A percentile compares a stretch with the other conserved stretches of the same genome.
These are phyloP conservation scores for Bruguiera gymnorhiza DNA, from an alignment of 345 rosid species.

Conservation along the genomic window DNA sequence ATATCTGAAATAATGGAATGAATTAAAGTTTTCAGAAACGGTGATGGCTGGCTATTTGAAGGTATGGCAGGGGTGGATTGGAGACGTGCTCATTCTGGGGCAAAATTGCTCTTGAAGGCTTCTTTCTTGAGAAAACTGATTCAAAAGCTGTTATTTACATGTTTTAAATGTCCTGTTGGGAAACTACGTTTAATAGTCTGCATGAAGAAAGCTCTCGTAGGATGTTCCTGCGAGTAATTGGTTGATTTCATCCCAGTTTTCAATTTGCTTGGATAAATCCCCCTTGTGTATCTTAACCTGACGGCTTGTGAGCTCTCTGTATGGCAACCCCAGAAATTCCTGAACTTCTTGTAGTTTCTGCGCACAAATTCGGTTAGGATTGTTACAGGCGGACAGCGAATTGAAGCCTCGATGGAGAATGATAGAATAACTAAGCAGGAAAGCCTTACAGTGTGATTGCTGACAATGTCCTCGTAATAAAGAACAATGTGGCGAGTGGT, in stretches of 20 bases:
- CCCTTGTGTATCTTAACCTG: conserved; percentile 39
- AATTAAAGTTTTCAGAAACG: too few species aligned
- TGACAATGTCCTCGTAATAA: conserved; percentile 37
- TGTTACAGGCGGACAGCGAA: too few species aligned
- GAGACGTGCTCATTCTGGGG: too few species aligned
- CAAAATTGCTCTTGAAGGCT: background rate
- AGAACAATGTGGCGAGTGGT: conserved; percentile 35
- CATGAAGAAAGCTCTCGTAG: background rate
- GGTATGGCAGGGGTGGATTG: too few species aligned
- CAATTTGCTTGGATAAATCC: conserved; percentile 19
- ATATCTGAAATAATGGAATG: too few species aligned
- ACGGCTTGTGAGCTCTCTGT: conserved; percentile 30
- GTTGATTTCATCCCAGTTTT: conserved; percentile 17
- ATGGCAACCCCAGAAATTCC: conserved; percentile 13
- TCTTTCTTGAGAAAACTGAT: background rate
- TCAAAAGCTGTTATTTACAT: conserved; percentile 2
- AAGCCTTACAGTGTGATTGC: conserved; percentile 26
- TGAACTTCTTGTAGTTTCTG: conserved; percentile 37
- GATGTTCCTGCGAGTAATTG: background rate
- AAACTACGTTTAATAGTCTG: background rate
- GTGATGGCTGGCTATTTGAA: too few species aligned
- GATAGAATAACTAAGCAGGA: too few species aligned
- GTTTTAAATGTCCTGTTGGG: background rate
- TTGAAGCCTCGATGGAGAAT: too few species aligned
- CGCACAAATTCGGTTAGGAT: background rate